Evolutionary conservation across 208 protist genomes (phyloP).

Genomic region (Acanthamoeba castellanii): DNA sequence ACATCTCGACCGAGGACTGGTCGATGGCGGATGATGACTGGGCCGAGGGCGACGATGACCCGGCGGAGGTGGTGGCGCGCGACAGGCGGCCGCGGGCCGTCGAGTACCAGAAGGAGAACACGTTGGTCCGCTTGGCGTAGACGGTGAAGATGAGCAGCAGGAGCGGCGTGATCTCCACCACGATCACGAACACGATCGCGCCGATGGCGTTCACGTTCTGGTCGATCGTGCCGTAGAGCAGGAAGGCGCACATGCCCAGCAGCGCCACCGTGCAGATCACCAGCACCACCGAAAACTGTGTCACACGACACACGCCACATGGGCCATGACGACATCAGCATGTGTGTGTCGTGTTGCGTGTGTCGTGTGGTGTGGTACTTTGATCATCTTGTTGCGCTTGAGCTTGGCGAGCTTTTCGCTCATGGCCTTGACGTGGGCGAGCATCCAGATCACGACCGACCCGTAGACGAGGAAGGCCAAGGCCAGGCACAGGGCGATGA

Average conservation of each 20-base stretch:
- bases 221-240: slow-evolving; percentile 65
- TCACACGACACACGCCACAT: background rate
- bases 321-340: too few relatives aligned
- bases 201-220: slow-evolving; percentile 36
- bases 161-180: slow-evolving; percentile 44
- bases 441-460: background rate
- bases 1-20: too few relatives aligned
- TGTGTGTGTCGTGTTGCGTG: too few relatives aligned
- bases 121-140: slow-evolving; percentile 21
- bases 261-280: slow-evolving; percentile 20
- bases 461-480: slow-evolving; percentile 16
- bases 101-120: slow-evolving; percentile 43
- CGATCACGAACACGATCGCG: slow-evolving; percentile 44
- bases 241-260: slow-evolving; percentile 46
- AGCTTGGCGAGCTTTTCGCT: slow-evolving; percentile 46
- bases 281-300: slow-evolving; percentile 25
- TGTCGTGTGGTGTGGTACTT: background rate
- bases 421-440: background rate
- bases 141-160: slow-evolving; percentile 46
- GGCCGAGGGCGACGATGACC: background rate
- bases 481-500: slow-evolving; percentile 24
- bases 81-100: background rate
- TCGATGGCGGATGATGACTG: too few relatives aligned
- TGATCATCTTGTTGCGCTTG: slow-evolving; percentile 58
- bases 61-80: background rate